Evolutionary conservation across 345 rosid species (phyloP).

Genomic region (Excoecaria cochinchinensis): DNA sequence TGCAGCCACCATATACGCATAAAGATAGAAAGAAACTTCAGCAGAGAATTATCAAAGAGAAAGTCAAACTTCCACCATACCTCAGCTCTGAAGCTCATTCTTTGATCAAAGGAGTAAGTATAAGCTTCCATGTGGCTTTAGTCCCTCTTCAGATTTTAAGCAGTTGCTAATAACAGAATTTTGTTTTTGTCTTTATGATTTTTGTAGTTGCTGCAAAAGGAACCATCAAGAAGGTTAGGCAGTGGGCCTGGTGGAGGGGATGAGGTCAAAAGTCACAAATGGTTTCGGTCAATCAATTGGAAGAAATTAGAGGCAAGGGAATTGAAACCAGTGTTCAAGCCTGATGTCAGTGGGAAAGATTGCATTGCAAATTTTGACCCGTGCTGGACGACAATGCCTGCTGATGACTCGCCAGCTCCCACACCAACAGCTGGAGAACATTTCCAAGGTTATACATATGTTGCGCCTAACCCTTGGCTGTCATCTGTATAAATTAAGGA

Average conservation of each 20-base stretch:
- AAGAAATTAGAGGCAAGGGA: conserved; percentile 65
- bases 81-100: conserved; percentile 67
- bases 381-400: conserved; percentile 77
- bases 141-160: background rate
- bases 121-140: conserved; percentile 1
- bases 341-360: conserved; percentile 66
- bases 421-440: conserved; percentile 69
- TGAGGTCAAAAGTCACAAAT: conserved; percentile 58
- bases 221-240: conserved; percentile 67
- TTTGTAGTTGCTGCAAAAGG: conserved; percentile 61
- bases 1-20: conserved; percentile 61
- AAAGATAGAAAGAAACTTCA: conserved; percentile 67
- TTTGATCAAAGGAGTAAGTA: conserved; percentile 65
- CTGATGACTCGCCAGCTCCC: conserved; percentile 66
- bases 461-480: conserved; percentile 75
- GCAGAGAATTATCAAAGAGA: conserved; percentile 68
- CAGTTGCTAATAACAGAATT: conserved; percentile 4
- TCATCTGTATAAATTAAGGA: conserved; percentile 35
- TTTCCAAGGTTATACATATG: conserved; percentile 63
- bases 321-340: conserved; percentile 58
- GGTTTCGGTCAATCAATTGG: conserved; percentile 68
- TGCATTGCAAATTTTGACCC: conserved; percentile 64
- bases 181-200: background rate
- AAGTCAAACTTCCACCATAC: conserved; percentile 59
- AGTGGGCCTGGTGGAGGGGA: conserved; percentile 61